A percentile compares a stretch with the other conserved stretches of the same genome.
phyloP scores from a whole-genome alignment of 2,329 filamentous ascomycete species.

The Curvularia sp. region DNA sequence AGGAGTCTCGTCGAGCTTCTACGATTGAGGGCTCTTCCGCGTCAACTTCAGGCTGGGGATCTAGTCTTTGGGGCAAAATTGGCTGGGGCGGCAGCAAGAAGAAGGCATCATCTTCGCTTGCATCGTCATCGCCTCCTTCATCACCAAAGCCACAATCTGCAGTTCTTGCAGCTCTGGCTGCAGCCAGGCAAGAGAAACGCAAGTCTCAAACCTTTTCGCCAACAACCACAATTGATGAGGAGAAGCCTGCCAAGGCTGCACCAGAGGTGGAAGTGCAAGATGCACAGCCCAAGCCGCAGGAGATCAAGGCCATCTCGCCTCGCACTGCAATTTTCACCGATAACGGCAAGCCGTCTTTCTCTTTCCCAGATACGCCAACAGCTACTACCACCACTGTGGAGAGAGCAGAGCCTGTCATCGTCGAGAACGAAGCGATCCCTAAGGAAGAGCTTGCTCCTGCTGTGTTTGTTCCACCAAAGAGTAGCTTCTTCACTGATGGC shows the following conservation, averaged over 20 bases:
- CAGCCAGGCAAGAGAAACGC: slow-evolving; percentile 15
- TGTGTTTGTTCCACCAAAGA: slow-evolving; percentile 1
- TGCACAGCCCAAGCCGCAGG: slow-evolving; percentile 9
- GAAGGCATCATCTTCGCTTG: slow-evolving; percentile 22
- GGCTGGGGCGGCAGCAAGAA: slow-evolving; percentile 42
- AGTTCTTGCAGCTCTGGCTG: slow-evolving; percentile 19
- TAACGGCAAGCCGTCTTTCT: slow-evolving; percentile 15
- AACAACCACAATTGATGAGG: slow-evolving; percentile 1
- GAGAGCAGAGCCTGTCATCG: background rate
- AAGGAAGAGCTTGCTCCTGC: background rate
- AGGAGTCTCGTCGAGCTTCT: slow-evolving; percentile 13
- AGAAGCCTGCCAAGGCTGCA: slow-evolving; percentile 9
- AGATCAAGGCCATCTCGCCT: background rate
- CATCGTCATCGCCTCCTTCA: slow-evolving; percentile 18
- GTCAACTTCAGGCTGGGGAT: slow-evolving; percentile 33
- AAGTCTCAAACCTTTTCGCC: slow-evolving; percentile 5
- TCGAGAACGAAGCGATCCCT: background rate
- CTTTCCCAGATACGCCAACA: background rate
- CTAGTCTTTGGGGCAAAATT: slow-evolving; percentile 39
- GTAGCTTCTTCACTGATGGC: slow-evolving; percentile 16
- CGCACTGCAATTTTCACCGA: slow-evolving; percentile 10
- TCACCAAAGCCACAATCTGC: slow-evolving; percentile 17
- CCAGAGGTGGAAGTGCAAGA: background rate
- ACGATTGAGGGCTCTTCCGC: slow-evolving; percentile 15
- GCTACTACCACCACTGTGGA: background rate